These are phyloP conservation scores for Hyphodiscus hymeniophilus DNA, from an alignment of 495 filamentous ascomycete genomes.

Conservation along the genomic window DNA sequence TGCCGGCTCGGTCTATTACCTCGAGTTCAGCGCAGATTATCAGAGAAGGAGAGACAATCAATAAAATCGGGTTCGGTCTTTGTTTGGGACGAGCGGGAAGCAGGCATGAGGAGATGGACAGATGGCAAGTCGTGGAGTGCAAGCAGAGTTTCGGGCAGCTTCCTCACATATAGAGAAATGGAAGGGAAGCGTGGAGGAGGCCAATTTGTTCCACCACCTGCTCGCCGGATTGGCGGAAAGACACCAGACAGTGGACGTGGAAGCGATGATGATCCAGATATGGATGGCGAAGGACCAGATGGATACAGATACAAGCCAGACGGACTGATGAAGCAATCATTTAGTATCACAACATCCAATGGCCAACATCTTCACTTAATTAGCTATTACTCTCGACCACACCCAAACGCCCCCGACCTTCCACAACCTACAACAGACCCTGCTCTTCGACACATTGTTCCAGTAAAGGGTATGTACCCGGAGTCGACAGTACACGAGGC, in stretches of 20 bases:
- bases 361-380: constrained; percentile 94
- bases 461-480: constrained; percentile 88
- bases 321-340: constrained; percentile 97
- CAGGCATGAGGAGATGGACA: constrained; percentile 97
- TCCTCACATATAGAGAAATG: constrained; percentile 97
- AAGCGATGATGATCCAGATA: constrained; percentile 70
- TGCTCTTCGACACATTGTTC: constrained; percentile 71
- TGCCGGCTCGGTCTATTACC: constrained; percentile 85
- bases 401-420: constrained; percentile 56
- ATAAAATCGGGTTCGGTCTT: constrained; percentile 96
- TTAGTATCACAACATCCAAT: constrained; percentile 89
- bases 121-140: constrained; percentile 99
- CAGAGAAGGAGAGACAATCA: constrained; percentile 92
- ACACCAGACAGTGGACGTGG: constrained; percentile 71
- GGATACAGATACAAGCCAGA: constrained; percentile 97
- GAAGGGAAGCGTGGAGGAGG: constrained; percentile 83
- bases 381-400: constrained; percentile 84
- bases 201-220: constrained; percentile 42
- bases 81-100: constrained; percentile 98
- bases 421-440: constrained; percentile 75
- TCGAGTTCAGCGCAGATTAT: constrained; percentile 84
- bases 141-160: constrained; percentile 93
- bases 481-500: constrained; percentile 89
- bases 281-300: constrained; percentile 81
- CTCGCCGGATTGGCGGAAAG: constrained; percentile 50